A percentile compares a stretch with the other conserved stretches of the same genome.
Conservation (phyloP, 208 protist genomes). For the Crithidia sp. region DNA sequence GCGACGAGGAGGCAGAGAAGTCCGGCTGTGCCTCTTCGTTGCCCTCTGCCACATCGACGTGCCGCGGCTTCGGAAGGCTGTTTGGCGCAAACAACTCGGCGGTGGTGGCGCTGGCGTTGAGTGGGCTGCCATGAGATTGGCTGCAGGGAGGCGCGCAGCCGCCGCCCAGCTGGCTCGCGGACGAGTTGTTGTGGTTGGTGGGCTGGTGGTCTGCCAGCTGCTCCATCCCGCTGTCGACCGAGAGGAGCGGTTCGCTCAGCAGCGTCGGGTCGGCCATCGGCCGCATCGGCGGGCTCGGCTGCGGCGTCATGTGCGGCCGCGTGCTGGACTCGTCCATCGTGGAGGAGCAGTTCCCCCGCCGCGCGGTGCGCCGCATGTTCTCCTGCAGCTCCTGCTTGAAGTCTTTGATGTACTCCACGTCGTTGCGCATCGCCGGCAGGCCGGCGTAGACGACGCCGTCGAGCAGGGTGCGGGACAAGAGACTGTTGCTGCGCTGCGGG, state of each 20-base stretch:
- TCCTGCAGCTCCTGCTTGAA: slow-evolving; percentile 83
- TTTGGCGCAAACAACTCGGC: background rate
- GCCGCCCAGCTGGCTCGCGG: no score
- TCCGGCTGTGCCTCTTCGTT: slow-evolving; percentile 1
- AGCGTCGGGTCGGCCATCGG: slow-evolving; percentile 7
- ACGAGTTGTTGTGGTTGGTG: background rate
- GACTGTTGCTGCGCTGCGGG: slow-evolving; percentile 10
- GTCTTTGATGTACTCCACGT: slow-evolving; percentile 47
- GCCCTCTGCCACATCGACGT: background rate
- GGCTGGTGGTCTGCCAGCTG: background rate
- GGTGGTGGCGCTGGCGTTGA: background rate
- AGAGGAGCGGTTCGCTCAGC: slow-evolving; percentile 7
- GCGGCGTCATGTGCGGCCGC: slow-evolving; percentile 16
- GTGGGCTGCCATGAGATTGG: no score
- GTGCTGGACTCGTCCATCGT: slow-evolving; percentile 12
- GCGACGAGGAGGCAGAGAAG: background rate
- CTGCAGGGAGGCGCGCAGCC: no score
- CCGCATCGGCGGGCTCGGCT: slow-evolving; percentile 16
- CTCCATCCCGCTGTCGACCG: slow-evolving; percentile 18
- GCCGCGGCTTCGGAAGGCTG: background rate
- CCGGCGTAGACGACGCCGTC: slow-evolving; percentile 26
- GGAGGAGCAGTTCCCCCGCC: slow-evolving; percentile 13
- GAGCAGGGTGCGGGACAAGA: slow-evolving; percentile 13
- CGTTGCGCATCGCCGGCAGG: slow-evolving; percentile 25
- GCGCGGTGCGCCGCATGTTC: slow-evolving; percentile 48